phyloP scores from a whole-genome alignment of 495 filamentous ascomycete species.

The Aspergillus carlsbadensis region DNA sequence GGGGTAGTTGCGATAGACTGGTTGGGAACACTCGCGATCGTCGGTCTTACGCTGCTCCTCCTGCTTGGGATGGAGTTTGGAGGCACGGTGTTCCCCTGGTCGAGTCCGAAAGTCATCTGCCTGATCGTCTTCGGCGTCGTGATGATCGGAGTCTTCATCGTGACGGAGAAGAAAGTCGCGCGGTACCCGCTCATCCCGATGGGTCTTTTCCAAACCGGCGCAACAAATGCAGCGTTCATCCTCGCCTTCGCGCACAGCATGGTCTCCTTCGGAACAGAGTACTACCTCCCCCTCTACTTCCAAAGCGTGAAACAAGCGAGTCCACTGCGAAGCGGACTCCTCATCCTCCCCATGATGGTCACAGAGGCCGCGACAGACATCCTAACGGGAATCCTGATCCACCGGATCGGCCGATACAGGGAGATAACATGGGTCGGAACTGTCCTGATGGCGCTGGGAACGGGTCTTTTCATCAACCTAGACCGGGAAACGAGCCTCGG shows the following conservation, averaged over 20 bases:
- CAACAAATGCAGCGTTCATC: not conserved
- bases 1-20: conserved; percentile 74
- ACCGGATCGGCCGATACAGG: conserved; percentile 50
- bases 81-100: conserved; percentile 65
- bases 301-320: conserved; percentile 59
- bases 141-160: conserved; percentile 55
- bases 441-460: conserved; percentile 59
- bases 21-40: conserved; percentile 60
- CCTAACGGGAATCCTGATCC: conserved; percentile 44
- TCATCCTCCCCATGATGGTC: conserved; percentile 66
- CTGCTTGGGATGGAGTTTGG: conserved; percentile 70
- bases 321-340: conserved; percentile 68
- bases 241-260: conserved; percentile 34
- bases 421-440: conserved; percentile 57
- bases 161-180: conserved; percentile 66
- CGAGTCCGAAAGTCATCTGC: conserved; percentile 64
- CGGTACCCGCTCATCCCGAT: conserved; percentile 70
- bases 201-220: conserved; percentile 46
- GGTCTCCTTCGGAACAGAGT: conserved; percentile 44
- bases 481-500: conserved; percentile 10
- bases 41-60: conserved; percentile 67
- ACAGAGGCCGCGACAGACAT: conserved; percentile 57
- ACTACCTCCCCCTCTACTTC: conserved; percentile 55
- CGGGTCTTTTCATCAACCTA: conserved; percentile 64
- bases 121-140: conserved; percentile 67